phyloP scores from a whole-genome alignment of 176 grass and related monocot species.

The Hordeum vulgare region MorexV3_pseudomolecules_assembly NC_058518.1:511142397-511142896 shows the following conservation, averaged over 20 bases:
- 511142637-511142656: neutral
- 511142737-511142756: slow-evolving; percentile 26
- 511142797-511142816: slow-evolving; percentile 30
- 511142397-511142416: neutral
- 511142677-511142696: neutral
- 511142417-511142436: neutral
- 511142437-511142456: neutral
- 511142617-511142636: neutral
- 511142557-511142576: neutral
- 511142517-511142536: neutral
- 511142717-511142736: neutral
- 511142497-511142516: neutral
- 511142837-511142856: slow-evolving; percentile 12
- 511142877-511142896: neutral
- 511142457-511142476: neutral
- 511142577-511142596: neutral
- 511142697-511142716: neutral
- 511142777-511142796: slow-evolving; percentile 66
- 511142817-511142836: slow-evolving; percentile 27
- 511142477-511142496: neutral
- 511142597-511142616: neutral
- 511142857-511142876: slow-evolving; percentile 5
- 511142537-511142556: neutral
- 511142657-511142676: slow-evolving; percentile 10
- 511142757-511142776: slow-evolving; percentile 92